Evolutionary conservation across 2,329 filamentous ascomycete genomes (phyloP).

Genomic region (Thelonectria olida): DNA sequence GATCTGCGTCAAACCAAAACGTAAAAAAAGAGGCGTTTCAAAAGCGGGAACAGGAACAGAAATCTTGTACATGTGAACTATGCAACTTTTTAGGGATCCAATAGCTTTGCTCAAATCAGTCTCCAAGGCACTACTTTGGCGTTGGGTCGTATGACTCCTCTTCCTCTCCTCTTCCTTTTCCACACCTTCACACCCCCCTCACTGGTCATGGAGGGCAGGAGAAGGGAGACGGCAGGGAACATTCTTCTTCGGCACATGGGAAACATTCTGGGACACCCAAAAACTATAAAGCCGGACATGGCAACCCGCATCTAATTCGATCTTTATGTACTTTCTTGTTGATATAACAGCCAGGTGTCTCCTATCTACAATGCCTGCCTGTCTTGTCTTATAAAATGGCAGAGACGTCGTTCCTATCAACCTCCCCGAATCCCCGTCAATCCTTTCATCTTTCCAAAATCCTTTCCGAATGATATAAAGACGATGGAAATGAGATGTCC

Average conservation of each 20-base stretch:
- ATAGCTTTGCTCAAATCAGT: constrained; percentile 30
- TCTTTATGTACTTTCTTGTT: constrained; percentile 35
- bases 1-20: constrained; percentile 19
- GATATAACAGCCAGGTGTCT: constrained; percentile 33
- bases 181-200: constrained; percentile 3
- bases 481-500: constrained; percentile 26
- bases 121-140: constrained; percentile 28
- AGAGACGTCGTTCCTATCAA: constrained; percentile 22
- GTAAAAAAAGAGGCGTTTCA: constrained; percentile 35
- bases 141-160: constrained; percentile 36
- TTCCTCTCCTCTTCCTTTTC: constrained; percentile 27
- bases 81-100: constrained; percentile 26
- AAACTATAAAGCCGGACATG: constrained; percentile 42
- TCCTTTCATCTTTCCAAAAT: constrained; percentile 32
- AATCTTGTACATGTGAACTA: constrained; percentile 35
- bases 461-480: constrained; percentile 17
- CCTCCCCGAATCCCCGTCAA: constrained; percentile 23
- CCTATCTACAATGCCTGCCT: constrained; percentile 38
- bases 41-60: constrained; percentile 24
- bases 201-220: constrained; percentile 23
- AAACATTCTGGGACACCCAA: constrained; percentile 20
- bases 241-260: constrained; percentile 7
- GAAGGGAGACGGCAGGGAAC: constrained; percentile 22
- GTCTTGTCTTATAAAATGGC: constrained; percentile 23
- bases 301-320: constrained; percentile 32